Evolutionary conservation across 345 rosid genomes (phyloP).

Genomic region (Psidium friedrichsthalianum): DNA sequence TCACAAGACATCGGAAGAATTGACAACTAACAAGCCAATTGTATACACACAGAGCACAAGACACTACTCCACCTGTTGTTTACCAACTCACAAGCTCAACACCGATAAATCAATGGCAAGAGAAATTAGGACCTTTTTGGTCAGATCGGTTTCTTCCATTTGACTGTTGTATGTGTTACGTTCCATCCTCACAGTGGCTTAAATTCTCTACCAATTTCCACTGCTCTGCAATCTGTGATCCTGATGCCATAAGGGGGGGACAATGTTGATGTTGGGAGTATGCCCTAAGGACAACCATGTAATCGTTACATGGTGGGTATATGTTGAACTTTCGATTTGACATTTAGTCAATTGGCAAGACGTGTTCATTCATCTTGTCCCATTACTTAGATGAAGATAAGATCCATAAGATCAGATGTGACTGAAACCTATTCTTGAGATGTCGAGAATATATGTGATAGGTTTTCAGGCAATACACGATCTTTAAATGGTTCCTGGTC

Average conservation of each 20-base stretch:
- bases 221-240: neutral
- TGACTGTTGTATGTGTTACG: neutral
- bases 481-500: too few relatives aligned
- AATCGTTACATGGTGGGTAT: too few relatives aligned
- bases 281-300: too few relatives aligned
- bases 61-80: neutral
- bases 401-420: too few relatives aligned
- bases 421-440: too few relatives aligned
- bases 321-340: too few relatives aligned
- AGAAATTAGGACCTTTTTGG: neutral
- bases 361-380: too few relatives aligned
- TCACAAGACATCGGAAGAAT: neutral
- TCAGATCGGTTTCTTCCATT: neutral
- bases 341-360: too few relatives aligned
- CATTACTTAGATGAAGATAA: too few relatives aligned
- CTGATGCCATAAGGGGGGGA: neutral
- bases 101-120: neutral
- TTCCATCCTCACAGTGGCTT: neutral
- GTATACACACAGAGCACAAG: neutral
- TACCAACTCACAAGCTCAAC: neutral
- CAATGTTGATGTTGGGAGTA: too few relatives aligned
- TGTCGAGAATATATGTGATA: too few relatives aligned
- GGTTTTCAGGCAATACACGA: too few relatives aligned
- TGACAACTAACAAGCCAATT: conserved; percentile 6
- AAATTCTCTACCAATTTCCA: neutral